A percentile compares a stretch with the other conserved stretches of the same genome.
Evolutionary conservation across 345 rosid genomes (phyloP).

Genomic region (Acer campestre): DNA sequence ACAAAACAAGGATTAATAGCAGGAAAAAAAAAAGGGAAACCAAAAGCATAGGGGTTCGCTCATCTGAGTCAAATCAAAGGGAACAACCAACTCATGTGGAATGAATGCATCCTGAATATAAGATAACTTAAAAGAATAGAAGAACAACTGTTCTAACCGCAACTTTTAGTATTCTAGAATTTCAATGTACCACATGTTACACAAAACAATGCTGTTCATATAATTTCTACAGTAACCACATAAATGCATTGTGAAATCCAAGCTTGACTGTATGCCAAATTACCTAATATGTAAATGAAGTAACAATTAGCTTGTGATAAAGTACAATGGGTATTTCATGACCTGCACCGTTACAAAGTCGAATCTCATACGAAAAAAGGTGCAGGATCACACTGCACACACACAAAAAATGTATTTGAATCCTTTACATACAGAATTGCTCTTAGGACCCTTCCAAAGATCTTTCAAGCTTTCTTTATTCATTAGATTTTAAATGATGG

Average conservation of each 20-base stretch:
- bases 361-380: no score
- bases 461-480: neutral
- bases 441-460: no score
- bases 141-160: neutral
- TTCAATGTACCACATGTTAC: neutral
- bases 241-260: no score
- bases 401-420: no score
- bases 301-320: neutral
- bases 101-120: neutral
- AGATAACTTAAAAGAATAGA: neutral
- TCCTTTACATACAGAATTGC: neutral
- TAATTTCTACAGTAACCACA: neutral
- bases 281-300: neutral
- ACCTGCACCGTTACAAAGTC: no score
- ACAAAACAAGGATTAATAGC: neutral
- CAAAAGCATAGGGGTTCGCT: neutral
- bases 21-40: neutral
- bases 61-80: constrained; percentile 1
- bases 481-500: neutral
- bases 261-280: neutral
- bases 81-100: neutral
- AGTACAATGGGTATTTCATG: neutral
- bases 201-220: neutral
- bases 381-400: no score
- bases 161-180: neutral